A percentile compares a stretch with the other conserved stretches of the same genome.
phyloP scores from a whole-genome alignment of 83 land plant species.

The Thuja plicata region DNA sequence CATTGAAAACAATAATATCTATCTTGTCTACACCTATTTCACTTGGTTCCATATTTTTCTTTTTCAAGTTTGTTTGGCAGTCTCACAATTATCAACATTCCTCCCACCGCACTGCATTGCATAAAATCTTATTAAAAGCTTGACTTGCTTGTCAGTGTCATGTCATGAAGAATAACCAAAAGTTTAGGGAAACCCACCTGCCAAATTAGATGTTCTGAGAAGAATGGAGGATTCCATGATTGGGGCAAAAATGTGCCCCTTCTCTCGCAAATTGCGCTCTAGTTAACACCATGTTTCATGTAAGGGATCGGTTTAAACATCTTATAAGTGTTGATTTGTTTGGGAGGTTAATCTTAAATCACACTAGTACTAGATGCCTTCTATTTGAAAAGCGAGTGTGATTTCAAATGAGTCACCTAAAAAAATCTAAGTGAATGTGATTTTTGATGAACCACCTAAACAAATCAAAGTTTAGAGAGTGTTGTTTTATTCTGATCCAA shows the following conservation, averaged over 20 bases:
- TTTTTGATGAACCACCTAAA: no score
- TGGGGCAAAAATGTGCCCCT: neutral
- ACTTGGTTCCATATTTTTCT: neutral
- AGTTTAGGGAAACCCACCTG: neutral
- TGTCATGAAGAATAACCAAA: neutral
- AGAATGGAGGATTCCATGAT: slow-evolving; percentile 1
- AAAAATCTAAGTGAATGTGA: no score
- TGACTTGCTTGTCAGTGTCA: neutral
- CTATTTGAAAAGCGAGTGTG: no score
- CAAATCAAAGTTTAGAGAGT: no score
- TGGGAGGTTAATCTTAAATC: no score
- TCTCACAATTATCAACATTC: neutral
- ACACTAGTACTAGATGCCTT: no score
- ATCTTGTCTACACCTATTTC: neutral
- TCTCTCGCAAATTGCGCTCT: neutral
- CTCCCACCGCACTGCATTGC: neutral
- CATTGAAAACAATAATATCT: neutral
- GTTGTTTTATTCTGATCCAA: no score
- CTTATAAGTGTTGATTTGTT: no score
- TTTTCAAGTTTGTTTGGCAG: neutral
- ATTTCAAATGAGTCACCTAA: no score
- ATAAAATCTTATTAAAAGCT: neutral
- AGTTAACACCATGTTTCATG: neutral
- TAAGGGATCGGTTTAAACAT: no score
- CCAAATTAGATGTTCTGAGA: neutral